Evolutionary conservation across 371 early-diverging fungal genomes (phyloP).

Genomic region (Smittium mucronatum): DNA sequence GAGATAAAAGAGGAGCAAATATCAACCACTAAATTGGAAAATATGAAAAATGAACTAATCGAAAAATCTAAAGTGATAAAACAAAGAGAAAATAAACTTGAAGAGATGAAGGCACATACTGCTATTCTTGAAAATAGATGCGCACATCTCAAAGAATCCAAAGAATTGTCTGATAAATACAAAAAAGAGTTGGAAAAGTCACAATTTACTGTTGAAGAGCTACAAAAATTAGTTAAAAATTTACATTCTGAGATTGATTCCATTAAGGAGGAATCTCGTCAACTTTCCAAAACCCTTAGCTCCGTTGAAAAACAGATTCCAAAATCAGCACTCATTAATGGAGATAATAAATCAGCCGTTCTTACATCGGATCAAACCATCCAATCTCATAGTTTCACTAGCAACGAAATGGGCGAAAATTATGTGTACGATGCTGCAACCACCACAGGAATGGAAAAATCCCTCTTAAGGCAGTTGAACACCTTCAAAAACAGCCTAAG

Average conservation of each 20-base stretch:
- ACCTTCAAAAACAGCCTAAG: not conserved
- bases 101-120: constrained; percentile 7
- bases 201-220: not conserved
- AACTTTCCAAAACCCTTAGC: not conserved
- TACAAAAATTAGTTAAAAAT: constrained; percentile 8
- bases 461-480: not conserved
- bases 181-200: constrained; percentile 3
- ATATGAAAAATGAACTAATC: not conserved
- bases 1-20: not conserved
- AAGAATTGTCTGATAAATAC: not conserved
- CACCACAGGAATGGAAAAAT: not conserved
- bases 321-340: not conserved
- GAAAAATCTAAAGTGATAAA: not conserved
- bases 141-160: not conserved
- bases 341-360: not conserved
- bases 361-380: not conserved
- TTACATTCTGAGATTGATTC: constrained; percentile 7
- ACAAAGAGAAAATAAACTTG: not conserved
- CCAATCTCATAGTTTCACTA: not conserved
- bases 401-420: not conserved
- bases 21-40: not conserved
- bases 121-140: not conserved
- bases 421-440: not conserved
- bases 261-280: not conserved
- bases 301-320: not conserved